A percentile compares a stretch with the other conserved stretches of the same genome.
Evolutionary conservation across 73 alveolate species (phyloP).

Genomic region (Blepharisma stoltei): DNA sequence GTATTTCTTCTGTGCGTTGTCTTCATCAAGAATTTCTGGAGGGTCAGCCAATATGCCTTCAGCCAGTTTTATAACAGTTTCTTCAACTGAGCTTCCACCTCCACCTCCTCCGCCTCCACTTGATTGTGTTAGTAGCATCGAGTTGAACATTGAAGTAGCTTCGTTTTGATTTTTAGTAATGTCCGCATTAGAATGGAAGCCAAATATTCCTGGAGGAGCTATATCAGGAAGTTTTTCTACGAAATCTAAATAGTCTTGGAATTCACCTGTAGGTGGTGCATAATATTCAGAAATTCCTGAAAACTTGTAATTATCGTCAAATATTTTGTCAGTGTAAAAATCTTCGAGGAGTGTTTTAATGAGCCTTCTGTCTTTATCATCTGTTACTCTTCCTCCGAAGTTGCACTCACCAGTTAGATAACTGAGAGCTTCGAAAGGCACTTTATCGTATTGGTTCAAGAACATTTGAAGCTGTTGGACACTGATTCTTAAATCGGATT

Average conservation of each 20-base stretch:
- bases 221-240: constrained; percentile 89
- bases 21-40: constrained; percentile 89
- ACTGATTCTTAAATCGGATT: constrained; percentile 95
- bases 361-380: constrained; percentile 98
- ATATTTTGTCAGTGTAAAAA: constrained; percentile 85
- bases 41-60: constrained; percentile 79
- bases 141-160: constrained; percentile 81
- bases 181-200: constrained; percentile 99
- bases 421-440: constrained; percentile 97
- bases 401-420: constrained; percentile 99
- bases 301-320: constrained; percentile 78
- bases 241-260: constrained; percentile 89
- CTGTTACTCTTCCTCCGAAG: constrained; percentile 99
- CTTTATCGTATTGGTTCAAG: constrained; percentile 96
- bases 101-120: constrained; percentile 81
- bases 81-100: constrained; percentile 62
- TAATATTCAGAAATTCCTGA: constrained; percentile 82
- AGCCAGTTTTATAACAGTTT: constrained; percentile 75
- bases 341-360: constrained; percentile 91
- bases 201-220: constrained; percentile 98
- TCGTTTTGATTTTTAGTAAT: constrained; percentile 98
- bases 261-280: constrained; percentile 90
- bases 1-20: constrained; percentile 84
- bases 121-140: constrained; percentile 59
- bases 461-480: constrained; percentile 96